These are phyloP conservation scores for Fragaria vesca DNA, from an alignment of 306 rosid species.

Conservation along the genomic window DNA sequence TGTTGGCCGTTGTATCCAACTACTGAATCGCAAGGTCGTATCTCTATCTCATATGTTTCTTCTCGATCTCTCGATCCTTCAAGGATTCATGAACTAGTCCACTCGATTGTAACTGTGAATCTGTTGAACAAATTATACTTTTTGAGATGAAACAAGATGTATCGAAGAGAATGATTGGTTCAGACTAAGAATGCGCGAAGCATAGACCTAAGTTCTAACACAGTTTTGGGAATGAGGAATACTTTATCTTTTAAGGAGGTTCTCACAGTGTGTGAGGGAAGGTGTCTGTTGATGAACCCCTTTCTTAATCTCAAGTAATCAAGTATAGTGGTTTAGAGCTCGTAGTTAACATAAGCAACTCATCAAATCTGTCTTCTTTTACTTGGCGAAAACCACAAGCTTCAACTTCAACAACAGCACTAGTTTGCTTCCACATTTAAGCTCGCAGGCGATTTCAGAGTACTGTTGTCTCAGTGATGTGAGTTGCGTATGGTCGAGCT, in stretches of 20 bases:
- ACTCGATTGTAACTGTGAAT: background rate
- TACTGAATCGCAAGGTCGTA: background rate
- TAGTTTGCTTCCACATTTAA: background rate
- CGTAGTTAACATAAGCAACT: conserved; percentile 6
- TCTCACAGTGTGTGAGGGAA: too few species aligned
- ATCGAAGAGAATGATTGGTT: too few species aligned
- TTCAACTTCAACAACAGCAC: background rate
- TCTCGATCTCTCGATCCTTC: background rate
- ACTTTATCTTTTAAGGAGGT: too few species aligned
- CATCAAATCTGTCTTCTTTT: conserved; percentile 8
- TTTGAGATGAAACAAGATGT: too few species aligned
- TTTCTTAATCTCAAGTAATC: too few species aligned
- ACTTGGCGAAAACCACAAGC: conserved; percentile 4
- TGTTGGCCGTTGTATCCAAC: background rate
- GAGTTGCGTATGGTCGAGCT: conserved; percentile 39
- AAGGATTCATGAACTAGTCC: background rate
- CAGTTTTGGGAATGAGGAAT: too few species aligned
- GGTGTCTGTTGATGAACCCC: too few species aligned
- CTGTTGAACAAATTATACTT: background rate
- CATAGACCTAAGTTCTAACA: too few species aligned
- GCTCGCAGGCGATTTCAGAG: conserved; percentile 21
- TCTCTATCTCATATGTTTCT: background rate
- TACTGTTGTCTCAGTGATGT: conserved; percentile 36
- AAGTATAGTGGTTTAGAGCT: too few species aligned
- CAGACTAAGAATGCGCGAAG: too few species aligned